A percentile compares a stretch with the other conserved stretches of the same genome.
phyloP scores from a whole-genome alignment of 2,329 filamentous ascomycete genomes.

The Leptoxyphium fumago region DNA sequence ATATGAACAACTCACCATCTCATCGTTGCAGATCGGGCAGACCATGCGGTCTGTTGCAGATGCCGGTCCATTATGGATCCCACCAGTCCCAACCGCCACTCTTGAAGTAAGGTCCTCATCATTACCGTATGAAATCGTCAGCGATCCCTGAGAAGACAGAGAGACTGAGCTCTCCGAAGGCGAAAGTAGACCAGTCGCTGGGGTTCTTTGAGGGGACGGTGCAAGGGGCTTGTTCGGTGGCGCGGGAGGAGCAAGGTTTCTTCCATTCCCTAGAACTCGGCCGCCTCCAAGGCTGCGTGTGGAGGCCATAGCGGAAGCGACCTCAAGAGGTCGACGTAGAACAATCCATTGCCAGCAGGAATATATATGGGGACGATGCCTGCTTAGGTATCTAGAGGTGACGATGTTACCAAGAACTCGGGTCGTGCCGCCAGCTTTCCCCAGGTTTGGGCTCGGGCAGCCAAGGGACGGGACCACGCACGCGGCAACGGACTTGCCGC shows the following conservation, averaged over 20 bases:
- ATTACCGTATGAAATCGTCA: constrained; percentile 54
- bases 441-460: background rate
- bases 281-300: constrained; percentile 77
- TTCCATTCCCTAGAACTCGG: constrained; percentile 76
- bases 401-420: background rate
- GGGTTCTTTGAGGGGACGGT: constrained; percentile 5
- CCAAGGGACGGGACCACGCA: background rate
- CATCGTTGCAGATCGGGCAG: constrained; percentile 96
- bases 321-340: background rate
- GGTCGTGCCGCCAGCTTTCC: background rate
- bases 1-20: constrained; percentile 53
- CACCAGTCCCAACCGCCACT: constrained; percentile 54
- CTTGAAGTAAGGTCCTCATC: constrained; percentile 68
- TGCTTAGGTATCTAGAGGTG: background rate
- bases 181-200: constrained; percentile 35
- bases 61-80: constrained; percentile 38
- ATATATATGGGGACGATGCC: background rate
- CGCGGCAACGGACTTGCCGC: background rate
- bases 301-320: constrained; percentile 48
- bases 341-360: background rate
- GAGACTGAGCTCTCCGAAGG: constrained; percentile 62
- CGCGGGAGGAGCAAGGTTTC: constrained; percentile 55
- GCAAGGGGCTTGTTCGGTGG: constrained; percentile 25
- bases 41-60: constrained; percentile 55
- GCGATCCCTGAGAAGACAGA: constrained; percentile 59